A percentile compares a stretch with the other conserved stretches of the same genome.
Evolutionary conservation across 2,329 filamentous ascomycete species (phyloP).

Genomic region (Claviceps humidiphila): DNA sequence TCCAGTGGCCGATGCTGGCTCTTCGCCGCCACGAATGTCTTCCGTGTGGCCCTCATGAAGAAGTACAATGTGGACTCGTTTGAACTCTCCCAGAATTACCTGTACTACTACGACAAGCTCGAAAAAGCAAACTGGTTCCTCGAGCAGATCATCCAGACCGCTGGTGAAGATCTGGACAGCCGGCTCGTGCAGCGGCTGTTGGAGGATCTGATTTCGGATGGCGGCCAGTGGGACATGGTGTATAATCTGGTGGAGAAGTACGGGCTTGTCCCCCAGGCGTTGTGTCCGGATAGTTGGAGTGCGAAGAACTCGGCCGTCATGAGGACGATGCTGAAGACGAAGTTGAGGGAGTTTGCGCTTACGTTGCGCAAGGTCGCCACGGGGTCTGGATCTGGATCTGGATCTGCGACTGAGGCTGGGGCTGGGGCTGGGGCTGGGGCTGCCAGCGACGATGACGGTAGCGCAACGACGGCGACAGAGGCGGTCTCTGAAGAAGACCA

Average conservation of each 20-base stretch:
- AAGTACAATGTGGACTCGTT: constrained; percentile 65
- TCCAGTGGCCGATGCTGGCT: constrained; percentile 80
- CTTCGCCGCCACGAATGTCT: constrained; percentile 83
- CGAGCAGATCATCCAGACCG: constrained; percentile 68
- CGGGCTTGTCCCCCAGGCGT: constrained; percentile 66
- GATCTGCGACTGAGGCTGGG: no score
- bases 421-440: not conserved
- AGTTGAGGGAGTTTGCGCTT: constrained; percentile 77
- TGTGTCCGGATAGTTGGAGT: constrained; percentile 76
- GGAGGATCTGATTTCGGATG: constrained; percentile 57
- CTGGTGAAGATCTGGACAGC: constrained; percentile 54
- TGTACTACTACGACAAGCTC: constrained; percentile 91
- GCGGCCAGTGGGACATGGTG: constrained; percentile 89
- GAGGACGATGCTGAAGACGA: constrained; percentile 65
- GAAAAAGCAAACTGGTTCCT: constrained; percentile 87
- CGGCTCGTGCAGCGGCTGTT: constrained; percentile 61
- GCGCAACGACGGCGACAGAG: not conserved
- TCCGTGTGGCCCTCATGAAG: constrained; percentile 79
- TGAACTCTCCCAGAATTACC: constrained; percentile 75
- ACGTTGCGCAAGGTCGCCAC: constrained; percentile 37
- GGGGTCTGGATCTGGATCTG: no score
- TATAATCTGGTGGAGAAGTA: constrained; percentile 78
- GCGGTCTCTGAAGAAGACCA: no score
- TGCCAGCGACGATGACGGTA: not conserved
- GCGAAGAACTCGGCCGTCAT: constrained; percentile 57